A percentile compares a stretch with the other conserved stretches of the same genome.
phyloP scores from a whole-genome alignment of 495 filamentous ascomycete genomes.

The Neurospora discreta region DNA sequence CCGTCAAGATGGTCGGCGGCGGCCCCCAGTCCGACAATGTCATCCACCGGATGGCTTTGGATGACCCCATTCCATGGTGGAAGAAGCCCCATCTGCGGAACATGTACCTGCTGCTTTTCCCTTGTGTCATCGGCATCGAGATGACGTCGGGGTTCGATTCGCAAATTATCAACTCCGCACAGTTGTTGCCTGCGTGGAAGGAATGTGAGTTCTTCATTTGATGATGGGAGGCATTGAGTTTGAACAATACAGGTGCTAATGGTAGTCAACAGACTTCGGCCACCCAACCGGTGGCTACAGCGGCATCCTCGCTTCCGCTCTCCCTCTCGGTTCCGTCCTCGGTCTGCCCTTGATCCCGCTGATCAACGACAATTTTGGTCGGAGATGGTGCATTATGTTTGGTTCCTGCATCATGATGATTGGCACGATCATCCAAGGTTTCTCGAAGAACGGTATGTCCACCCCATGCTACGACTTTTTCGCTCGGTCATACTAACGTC shows the following conservation, averaged over 20 bases:
- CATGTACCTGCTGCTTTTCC: constrained; percentile 52
- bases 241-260: not conserved
- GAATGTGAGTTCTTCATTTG: constrained; percentile 32
- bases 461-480: not conserved
- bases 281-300: constrained; percentile 33
- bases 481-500: constrained; percentile 2
- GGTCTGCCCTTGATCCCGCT: constrained; percentile 49
- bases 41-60: constrained; percentile 43
- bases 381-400: constrained; percentile 48
- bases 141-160: constrained; percentile 66
- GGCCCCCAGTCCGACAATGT: constrained; percentile 27
- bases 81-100: constrained; percentile 50
- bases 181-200: constrained; percentile 48
- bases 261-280: constrained; percentile 24
- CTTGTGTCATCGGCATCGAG: constrained; percentile 58
- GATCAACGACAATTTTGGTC: constrained; percentile 44
- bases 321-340: constrained; percentile 35
- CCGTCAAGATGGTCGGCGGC: constrained; percentile 29
- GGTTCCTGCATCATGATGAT: constrained; percentile 47
- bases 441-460: constrained; percentile 31
- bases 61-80: constrained; percentile 48
- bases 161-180: constrained; percentile 56
- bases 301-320: constrained; percentile 33
- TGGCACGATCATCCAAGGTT: constrained; percentile 46
- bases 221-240: not conserved